Evolutionary conservation across 352 stramenopile species (phyloP).

Genomic region (Phytopythium chamaehyphon): DNA sequence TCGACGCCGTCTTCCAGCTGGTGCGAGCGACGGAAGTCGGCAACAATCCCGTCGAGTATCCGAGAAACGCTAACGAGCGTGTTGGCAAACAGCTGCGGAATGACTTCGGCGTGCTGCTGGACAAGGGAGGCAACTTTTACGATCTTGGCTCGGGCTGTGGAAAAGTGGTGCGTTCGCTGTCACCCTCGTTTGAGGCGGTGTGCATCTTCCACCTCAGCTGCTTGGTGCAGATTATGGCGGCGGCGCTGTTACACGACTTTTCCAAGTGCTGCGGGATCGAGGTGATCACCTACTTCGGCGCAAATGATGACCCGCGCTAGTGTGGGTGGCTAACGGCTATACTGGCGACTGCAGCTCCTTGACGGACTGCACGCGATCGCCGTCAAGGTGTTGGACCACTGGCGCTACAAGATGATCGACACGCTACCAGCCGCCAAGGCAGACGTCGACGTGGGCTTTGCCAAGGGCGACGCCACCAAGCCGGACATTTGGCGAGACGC

Average conservation of each 20-base stretch:
- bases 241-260: conserved; percentile 59
- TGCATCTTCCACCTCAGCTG: neutral
- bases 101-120: conserved; percentile 53
- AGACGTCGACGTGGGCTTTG: conserved; percentile 53
- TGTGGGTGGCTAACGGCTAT: too few species aligned
- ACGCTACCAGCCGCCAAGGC: conserved; percentile 39
- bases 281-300: conserved; percentile 8
- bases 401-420: conserved; percentile 65
- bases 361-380: conserved; percentile 55
- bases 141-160: conserved; percentile 64
- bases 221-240: conserved; percentile 38
- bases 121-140: conserved; percentile 65
- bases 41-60: too few species aligned
- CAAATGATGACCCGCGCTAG: too few species aligned
- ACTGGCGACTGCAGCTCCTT: conserved; percentile 19
- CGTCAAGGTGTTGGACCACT: conserved; percentile 58
- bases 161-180: conserved; percentile 46
- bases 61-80: neutral
- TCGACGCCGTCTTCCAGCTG: conserved; percentile 55
- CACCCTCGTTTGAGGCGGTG: neutral
- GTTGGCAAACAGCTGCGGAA: conserved; percentile 34
- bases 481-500: conserved; percentile 49
- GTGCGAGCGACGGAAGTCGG: conserved; percentile 11
- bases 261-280: conserved; percentile 63
- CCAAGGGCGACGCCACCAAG: conserved; percentile 41